Percentiles rank a stretch among this genome's conserved stretches.
Evolutionary conservation across 257 asterid genomes (phyloP).

Genomic region (Fraxinus cuspidata): DNA sequence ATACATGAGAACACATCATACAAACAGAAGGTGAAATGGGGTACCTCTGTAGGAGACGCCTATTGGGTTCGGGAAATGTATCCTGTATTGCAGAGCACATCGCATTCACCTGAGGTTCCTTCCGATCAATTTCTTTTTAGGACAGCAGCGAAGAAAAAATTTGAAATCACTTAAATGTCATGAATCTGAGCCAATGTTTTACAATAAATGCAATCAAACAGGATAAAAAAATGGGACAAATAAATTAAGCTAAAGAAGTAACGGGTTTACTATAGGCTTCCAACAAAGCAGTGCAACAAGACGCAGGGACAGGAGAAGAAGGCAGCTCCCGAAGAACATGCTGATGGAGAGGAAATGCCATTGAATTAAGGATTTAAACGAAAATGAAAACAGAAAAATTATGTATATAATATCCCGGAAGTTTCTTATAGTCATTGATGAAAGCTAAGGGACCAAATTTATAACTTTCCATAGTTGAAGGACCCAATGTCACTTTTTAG

Average conservation of each 20-base stretch:
- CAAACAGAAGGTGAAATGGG: slow-evolving; percentile 19
- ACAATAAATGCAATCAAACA: slow-evolving; percentile 21
- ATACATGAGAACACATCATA: background rate
- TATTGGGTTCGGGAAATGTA: slow-evolving; percentile 92
- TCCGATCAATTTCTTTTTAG: slow-evolving; percentile 67
- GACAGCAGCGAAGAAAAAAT: slow-evolving; percentile 30
- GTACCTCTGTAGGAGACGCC: slow-evolving; percentile 90
- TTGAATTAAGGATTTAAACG: slow-evolving; percentile 24
- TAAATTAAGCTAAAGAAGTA: slow-evolving; percentile 8
- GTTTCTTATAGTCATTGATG: too few species aligned
- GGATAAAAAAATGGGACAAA: slow-evolving; percentile 18
- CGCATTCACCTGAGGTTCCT: slow-evolving; percentile 75
- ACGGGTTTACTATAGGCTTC: slow-evolving; percentile 77
- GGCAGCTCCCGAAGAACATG: slow-evolving; percentile 96
- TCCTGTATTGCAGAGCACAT: slow-evolving; percentile 79
- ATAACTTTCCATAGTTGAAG: too few species aligned
- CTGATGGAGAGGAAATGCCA: slow-evolving; percentile 45
- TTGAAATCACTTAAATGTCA: slow-evolving; percentile 6
- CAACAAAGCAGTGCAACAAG: slow-evolving; percentile 92
- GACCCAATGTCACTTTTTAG: too few species aligned
- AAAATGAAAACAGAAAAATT: slow-evolving; percentile 8
- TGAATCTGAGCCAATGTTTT: slow-evolving; percentile 5
- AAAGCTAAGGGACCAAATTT: too few species aligned
- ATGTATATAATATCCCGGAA: too few species aligned
- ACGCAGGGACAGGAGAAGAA: slow-evolving; percentile 96